Percentiles rank a stretch among this genome's conserved stretches.
These are phyloP conservation scores for Trichosporon inkin DNA, from an alignment of 1,284 basidiomycete genomes.

Conservation along the genomic window DNA sequence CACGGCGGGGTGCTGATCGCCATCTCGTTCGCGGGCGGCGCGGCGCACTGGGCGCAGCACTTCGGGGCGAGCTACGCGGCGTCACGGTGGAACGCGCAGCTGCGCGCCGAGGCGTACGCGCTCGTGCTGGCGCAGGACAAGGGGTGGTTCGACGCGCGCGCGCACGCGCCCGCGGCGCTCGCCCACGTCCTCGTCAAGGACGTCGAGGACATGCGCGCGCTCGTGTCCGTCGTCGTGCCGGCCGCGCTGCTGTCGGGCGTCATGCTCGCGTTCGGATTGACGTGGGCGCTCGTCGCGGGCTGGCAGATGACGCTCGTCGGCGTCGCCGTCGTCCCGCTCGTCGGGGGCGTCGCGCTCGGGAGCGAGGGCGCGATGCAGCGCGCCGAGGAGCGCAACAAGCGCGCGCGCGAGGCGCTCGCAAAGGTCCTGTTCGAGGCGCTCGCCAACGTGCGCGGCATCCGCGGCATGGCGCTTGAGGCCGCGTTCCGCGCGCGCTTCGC, in stretches of 20 bases:
- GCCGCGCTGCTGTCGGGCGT: conserved; percentile 68
- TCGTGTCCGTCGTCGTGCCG: conserved; percentile 70
- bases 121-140: conserved; percentile 78
- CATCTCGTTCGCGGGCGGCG: conserved; percentile 69
- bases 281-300: conserved; percentile 81
- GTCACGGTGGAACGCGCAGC: conserved; percentile 67
- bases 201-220: conserved; percentile 76
- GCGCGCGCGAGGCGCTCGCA: conserved; percentile 74
- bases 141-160: conserved; percentile 75
- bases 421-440: conserved; percentile 86
- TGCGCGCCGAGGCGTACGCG: conserved; percentile 62
- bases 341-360: conserved; percentile 61
- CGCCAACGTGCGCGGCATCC: conserved; percentile 77
- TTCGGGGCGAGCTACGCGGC: conserved; percentile 70
- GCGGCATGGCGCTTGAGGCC: conserved; percentile 80
- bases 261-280: conserved; percentile 76
- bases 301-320: conserved; percentile 95
- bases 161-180: conserved; percentile 63
- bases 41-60: conserved; percentile 68
- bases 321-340: conserved; percentile 78
- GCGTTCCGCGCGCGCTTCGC: conserved; percentile 67
- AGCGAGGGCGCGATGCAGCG: conserved; percentile 51
- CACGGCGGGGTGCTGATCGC: conserved; percentile 57
- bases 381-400: conserved; percentile 76
- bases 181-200: conserved; percentile 83